A percentile compares a stretch with the other conserved stretches of the same genome.
These are phyloP conservation scores for Calonectria fujianensis DNA, from an alignment of 2,329 filamentous ascomycete genomes.

Conservation along the genomic window DNA sequence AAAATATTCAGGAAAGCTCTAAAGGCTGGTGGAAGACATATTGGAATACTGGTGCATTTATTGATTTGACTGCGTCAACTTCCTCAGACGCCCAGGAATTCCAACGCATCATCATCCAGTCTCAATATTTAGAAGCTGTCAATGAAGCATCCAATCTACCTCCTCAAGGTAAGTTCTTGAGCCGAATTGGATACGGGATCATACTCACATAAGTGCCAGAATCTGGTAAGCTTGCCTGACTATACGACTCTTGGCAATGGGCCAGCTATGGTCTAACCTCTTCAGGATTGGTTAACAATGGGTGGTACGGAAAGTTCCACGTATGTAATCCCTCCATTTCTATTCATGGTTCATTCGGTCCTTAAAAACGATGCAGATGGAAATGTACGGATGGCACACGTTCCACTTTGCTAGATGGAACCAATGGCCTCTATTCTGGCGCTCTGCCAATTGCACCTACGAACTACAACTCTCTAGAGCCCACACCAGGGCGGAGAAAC, in stretches of 20 bases:
- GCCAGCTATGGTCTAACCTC: neutral
- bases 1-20: neutral
- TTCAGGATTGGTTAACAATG: slow-evolving; percentile 1
- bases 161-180: neutral
- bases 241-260: neutral
- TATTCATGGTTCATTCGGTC: no score
- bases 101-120: slow-evolving; percentile 2
- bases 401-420: slow-evolving; percentile 20
- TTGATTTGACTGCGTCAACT: neutral
- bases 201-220: neutral
- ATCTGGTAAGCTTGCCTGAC: neutral
- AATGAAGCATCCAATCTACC: neutral
- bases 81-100: slow-evolving; percentile 3
- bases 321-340: neutral
- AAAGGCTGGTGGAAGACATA: neutral
- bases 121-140: slow-evolving; percentile 8
- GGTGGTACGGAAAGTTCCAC: slow-evolving; percentile 12
- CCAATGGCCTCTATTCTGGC: slow-evolving; percentile 14
- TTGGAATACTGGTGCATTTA: slow-evolving; percentile 10
- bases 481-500: neutral
- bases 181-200: neutral
- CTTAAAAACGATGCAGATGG: neutral
- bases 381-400: slow-evolving; percentile 15
- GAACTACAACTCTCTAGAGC: neutral
- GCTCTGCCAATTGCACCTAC: slow-evolving; percentile 11